Base-by-base conservation (phyloP, 2,329 filamentous ascomycete species). In the Epichloe coenophiala region DNA sequence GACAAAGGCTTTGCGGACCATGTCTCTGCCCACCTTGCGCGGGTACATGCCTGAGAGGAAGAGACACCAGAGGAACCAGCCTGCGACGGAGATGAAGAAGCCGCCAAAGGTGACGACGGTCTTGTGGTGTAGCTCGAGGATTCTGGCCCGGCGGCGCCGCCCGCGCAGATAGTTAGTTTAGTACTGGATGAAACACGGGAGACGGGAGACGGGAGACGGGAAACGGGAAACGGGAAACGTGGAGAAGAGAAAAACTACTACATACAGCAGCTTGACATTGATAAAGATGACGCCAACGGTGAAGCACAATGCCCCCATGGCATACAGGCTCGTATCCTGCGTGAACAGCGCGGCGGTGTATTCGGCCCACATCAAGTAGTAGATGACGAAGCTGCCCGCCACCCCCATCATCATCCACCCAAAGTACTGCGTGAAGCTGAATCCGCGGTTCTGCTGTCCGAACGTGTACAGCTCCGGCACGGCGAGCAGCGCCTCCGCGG, bases 31-130 rank as follows among this genome's bases (percentile, higher is more conserved):
- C 49, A 77, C 70, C 21, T 68, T 66, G 13, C 69, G 57, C 3
- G 69, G 62, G 63, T 87, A 88, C 37, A 79, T 69, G 8, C 53
- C 59, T 0, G 80, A 78, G 23, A 96, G 76, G 54, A 93, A 76
- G 45, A 94, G 67, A 61, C 87, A 88, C 90, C 90, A 97, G 35
- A 93, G 64, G 68, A 89, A 95, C 90, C 91, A 97, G 43, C 86
- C 87, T 2, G 64, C 63, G 2, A 83, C 65, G 1, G 82, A 84
- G 54, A 85, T 55, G 38, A 78, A 45, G 61, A 84, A 76, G 13
- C 78, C 78, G 5, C 57, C 55, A 50, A 71, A 72, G 4, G 83
- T 80, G 40, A 86, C 74, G 51, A 81, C 60, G 0, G 84, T 87
- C 63, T 90, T 93, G 70, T 85, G 83, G 67, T 94, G 86, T 44